Evolutionary conservation across 2,329 filamentous ascomycete species (phyloP).

Genomic region (Beauveria pseudobassiana): DNA sequence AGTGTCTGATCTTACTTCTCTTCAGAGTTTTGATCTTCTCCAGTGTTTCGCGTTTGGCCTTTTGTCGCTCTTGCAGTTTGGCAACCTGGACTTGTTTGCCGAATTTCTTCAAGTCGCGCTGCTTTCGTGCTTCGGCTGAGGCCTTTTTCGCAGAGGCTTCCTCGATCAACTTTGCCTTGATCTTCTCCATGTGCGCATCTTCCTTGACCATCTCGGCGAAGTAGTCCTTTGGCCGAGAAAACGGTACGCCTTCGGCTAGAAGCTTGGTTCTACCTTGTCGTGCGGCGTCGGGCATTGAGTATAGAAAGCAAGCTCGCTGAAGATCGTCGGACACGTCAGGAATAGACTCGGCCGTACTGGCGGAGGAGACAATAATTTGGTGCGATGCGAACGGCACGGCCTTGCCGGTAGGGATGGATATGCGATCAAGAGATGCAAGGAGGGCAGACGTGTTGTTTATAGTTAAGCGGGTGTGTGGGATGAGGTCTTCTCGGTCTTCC

Average conservation of each 20-base stretch:
- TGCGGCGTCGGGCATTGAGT: slow-evolving; percentile 73
- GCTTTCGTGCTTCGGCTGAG: slow-evolving; percentile 79
- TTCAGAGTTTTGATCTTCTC: slow-evolving; percentile 95
- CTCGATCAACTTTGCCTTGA: slow-evolving; percentile 88
- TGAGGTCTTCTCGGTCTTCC: slow-evolving; percentile 76
- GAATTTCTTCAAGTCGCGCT: slow-evolving; percentile 96
- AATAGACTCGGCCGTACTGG: slow-evolving; percentile 59
- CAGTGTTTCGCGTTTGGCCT: slow-evolving; percentile 84
- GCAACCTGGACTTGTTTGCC: slow-evolving; percentile 97
- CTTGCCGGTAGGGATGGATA: slow-evolving; percentile 56
- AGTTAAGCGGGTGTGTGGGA: slow-evolving; percentile 85
- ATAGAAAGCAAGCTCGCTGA: slow-evolving; percentile 82
- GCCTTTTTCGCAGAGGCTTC: slow-evolving; percentile 91
- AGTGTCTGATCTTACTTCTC: slow-evolving; percentile 66
- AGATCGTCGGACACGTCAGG: slow-evolving; percentile 85
- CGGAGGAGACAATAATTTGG: slow-evolving; percentile 64
- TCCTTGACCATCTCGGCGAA: slow-evolving; percentile 99
- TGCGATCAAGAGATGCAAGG: slow-evolving; percentile 69
- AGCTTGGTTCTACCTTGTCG: slow-evolving; percentile 65
- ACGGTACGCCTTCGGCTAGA: slow-evolving; percentile 74
- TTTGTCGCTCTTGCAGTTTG: slow-evolving; percentile 88
- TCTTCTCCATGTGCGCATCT: slow-evolving; percentile 96
- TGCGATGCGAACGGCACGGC: slow-evolving; percentile 74
- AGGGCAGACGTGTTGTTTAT: slow-evolving; percentile 96
- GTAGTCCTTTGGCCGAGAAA: slow-evolving; percentile 86